Percentiles rank a stretch among this genome's conserved stretches.
These are phyloP conservation scores for Microbotryum lychnidis-dioicae DNA, from an alignment of 1,284 basidiomycete species.

Conservation along the genomic window DNA sequence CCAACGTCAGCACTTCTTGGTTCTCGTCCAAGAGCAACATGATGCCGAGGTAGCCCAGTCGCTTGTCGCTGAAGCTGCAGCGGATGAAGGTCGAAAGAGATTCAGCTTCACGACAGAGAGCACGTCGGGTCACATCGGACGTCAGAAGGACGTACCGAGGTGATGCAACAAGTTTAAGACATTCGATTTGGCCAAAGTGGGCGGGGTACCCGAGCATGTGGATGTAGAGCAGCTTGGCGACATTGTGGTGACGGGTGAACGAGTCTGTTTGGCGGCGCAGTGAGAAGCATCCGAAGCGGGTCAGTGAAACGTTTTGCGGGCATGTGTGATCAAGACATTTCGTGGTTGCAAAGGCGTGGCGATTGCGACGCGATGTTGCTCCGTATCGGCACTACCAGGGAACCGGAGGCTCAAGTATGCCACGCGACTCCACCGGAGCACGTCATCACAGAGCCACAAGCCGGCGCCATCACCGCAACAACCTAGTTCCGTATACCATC, in stretches of 20 bases:
- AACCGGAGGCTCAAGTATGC: too few relatives aligned
- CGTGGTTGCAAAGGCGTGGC: not conserved
- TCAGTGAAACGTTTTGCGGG: too few relatives aligned
- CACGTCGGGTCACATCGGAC: not conserved
- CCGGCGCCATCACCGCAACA: not conserved
- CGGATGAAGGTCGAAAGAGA: not conserved
- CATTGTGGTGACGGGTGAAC: constrained; percentile 87
- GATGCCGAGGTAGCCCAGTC: constrained; percentile 92
- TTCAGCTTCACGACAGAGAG: not conserved
- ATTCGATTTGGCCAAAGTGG: constrained; percentile 99
- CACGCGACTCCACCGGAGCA: too few relatives aligned
- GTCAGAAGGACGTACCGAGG: constrained; percentile 49
- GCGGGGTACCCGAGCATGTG: constrained; percentile 99
- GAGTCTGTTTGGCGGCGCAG: constrained; percentile 49
- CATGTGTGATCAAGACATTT: too few relatives aligned
- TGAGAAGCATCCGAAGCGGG: too few relatives aligned
- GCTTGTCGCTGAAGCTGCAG: constrained; percentile 76
- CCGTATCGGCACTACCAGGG: not conserved
- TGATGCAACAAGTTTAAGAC: constrained; percentile 96
- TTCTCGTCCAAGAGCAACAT: constrained; percentile 98
- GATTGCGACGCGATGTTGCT: not conserved
- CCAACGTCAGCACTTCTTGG: constrained; percentile 92
- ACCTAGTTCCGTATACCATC: too few relatives aligned
- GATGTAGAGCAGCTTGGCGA: constrained; percentile 97
- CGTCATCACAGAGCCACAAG: too few relatives aligned